These are phyloP conservation scores for Schizophyllum commune DNA, from an alignment of 1,284 basidiomycete species.

Conservation along the genomic window DNA sequence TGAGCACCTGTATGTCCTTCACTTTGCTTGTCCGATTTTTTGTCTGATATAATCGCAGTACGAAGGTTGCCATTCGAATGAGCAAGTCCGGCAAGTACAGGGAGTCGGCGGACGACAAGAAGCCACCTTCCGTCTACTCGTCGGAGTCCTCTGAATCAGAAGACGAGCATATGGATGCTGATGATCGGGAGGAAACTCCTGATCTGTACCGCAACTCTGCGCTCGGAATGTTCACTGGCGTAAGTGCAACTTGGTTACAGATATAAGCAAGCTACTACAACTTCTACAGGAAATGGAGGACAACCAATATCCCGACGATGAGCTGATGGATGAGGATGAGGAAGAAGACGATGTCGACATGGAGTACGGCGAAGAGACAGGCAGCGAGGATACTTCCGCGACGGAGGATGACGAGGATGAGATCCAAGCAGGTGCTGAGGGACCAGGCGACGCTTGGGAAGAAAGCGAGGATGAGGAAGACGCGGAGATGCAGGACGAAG, in stretches of 20 bases:
- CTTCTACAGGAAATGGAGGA: conserved; percentile 73
- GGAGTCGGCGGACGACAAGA: conserved; percentile 39
- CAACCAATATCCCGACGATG: conserved; percentile 63
- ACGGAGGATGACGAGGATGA: conserved; percentile 63
- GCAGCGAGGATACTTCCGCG: conserved; percentile 70
- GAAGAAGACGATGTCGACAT: conserved; percentile 81
- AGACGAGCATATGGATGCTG: conserved; percentile 49
- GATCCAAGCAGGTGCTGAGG: conserved; percentile 52
- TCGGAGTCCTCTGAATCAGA: conserved; percentile 59
- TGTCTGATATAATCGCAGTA: conserved; percentile 37
- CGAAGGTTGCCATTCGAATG: conserved; percentile 97
- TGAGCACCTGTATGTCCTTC: conserved; percentile 70
- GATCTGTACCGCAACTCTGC: conserved; percentile 97
- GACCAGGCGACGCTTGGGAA: conserved; percentile 57
- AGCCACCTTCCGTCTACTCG: conserved; percentile 40
- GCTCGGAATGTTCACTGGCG: conserved; percentile 90
- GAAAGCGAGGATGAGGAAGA: conserved; percentile 58
- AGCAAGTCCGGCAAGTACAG: conserved; percentile 75
- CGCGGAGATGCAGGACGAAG: conserved; percentile 48
- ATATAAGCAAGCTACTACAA: conserved; percentile 9
- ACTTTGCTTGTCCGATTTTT: neutral
- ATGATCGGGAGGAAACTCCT: conserved; percentile 72
- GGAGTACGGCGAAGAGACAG: conserved; percentile 77
- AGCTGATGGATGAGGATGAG: conserved; percentile 76
- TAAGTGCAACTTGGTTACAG: conserved; percentile 32